Evolutionary conservation across 805 yeast species (phyloP).

Genomic region (Yamadazyma nakazawae): DNA sequence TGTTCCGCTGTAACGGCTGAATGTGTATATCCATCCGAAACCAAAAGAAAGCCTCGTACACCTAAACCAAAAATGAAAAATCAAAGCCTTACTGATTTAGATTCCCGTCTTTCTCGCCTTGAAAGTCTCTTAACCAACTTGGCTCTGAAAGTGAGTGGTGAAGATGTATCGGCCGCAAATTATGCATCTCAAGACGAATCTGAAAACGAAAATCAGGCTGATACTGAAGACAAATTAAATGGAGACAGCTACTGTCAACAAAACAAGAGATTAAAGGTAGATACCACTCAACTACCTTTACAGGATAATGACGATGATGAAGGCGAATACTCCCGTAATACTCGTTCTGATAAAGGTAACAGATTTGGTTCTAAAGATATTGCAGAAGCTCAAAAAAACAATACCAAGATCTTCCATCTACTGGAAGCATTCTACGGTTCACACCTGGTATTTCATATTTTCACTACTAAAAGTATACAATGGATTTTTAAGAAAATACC

Average conservation of each 20-base stretch:
- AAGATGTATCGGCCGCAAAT: neutral
- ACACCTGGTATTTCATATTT: slow-evolving; percentile 34
- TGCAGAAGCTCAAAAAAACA: neutral
- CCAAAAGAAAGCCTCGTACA: slow-evolving; percentile 14
- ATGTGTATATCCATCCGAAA: slow-evolving; percentile 25
- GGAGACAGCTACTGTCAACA: neutral
- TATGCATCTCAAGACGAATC: neutral
- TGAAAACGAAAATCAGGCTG: neutral
- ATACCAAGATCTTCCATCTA: neutral
- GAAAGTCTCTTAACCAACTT: slow-evolving; percentile 9
- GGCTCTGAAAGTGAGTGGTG: slow-evolving; percentile 8
- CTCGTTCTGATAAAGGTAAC: neutral
- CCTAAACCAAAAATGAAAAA: slow-evolving; percentile 6
- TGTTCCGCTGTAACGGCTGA: slow-evolving; percentile 23
- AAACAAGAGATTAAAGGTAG: neutral
- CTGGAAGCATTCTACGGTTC: slow-evolving; percentile 22
- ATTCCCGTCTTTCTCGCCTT: slow-evolving; percentile 11
- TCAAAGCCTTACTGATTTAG: slow-evolving; percentile 8
- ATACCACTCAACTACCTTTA: neutral
- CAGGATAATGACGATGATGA: neutral
- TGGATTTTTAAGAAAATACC: slow-evolving; percentile 31
- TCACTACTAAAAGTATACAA: slow-evolving; percentile 31
- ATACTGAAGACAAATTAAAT: neutral
- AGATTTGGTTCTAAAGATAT: neutral
- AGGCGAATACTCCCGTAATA: slow-evolving; percentile 4